These are phyloP conservation scores for Trifolium dubium DNA, from an alignment of 306 rosid genomes.

Conservation along the genomic window DNA sequence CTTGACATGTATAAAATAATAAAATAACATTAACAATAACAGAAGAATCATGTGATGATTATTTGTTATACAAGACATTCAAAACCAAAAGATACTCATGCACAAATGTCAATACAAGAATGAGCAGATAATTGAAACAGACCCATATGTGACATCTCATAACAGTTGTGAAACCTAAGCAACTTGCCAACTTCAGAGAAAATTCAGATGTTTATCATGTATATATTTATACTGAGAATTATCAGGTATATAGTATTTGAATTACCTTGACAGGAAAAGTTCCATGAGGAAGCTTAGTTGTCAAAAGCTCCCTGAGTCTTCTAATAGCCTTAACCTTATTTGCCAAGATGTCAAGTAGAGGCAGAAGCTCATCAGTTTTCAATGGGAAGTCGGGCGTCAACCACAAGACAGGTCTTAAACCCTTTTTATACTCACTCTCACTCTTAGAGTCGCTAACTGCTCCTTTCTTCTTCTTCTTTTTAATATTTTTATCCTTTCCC, in stretches of 20 bases:
- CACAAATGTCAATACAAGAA: constrained; percentile 29
- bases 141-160: constrained; percentile 17
- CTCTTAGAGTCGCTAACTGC: constrained; percentile 65
- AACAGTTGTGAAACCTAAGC: constrained; percentile 25
- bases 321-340: constrained; percentile 96
- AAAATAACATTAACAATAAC: constrained; percentile 22
- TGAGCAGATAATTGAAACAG: constrained; percentile 24
- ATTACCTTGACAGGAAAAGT: constrained; percentile 96
- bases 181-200: constrained; percentile 9
- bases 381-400: constrained; percentile 95
- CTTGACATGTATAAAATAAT: constrained; percentile 18
- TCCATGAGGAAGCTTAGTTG: constrained; percentile 92
- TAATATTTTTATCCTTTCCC: constrained; percentile 83
- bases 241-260: constrained; percentile 19
- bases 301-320: constrained; percentile 96
- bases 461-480: constrained; percentile 91
- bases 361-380: constrained; percentile 97
- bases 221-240: constrained; percentile 2
- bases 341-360: constrained; percentile 94
- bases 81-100: not conserved
- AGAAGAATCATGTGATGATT: constrained; percentile 20
- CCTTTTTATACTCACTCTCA: constrained; percentile 97
- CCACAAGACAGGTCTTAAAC: constrained; percentile 98
- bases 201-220: constrained; percentile 11
- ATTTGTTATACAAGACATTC: constrained; percentile 19